phyloP scores from a whole-genome alignment of 257 asterid species.

The Sherardia arvensis region DNA sequence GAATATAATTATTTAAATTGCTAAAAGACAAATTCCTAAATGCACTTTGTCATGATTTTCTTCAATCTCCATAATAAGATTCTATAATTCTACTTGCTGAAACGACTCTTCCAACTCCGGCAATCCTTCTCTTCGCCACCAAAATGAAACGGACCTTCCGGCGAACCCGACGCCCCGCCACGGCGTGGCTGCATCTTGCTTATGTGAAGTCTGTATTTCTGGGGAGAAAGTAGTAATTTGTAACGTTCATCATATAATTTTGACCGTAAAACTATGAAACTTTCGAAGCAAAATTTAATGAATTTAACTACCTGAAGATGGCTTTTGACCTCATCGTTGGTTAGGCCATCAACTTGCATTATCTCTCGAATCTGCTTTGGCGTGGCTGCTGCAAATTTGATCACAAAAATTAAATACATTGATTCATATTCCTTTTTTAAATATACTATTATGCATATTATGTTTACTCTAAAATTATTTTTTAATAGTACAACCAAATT shows the following conservation, averaged over 20 bases:
- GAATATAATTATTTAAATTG: neutral
- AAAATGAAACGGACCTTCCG: conserved; percentile 48
- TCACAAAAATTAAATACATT: neutral
- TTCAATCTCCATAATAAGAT: conserved; percentile 41
- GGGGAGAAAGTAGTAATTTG: neutral
- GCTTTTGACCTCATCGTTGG: conserved; percentile 37
- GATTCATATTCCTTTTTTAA: too few relatives aligned
- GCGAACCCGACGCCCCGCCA: conserved; percentile 32
- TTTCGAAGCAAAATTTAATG: neutral
- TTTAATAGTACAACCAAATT: too few relatives aligned
- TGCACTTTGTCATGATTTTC: neutral
- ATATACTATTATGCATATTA: too few relatives aligned
- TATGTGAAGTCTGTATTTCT: conserved; percentile 62
- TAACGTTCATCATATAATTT: too few relatives aligned
- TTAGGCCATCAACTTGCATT: conserved; percentile 30
- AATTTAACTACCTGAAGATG: conserved; percentile 31
- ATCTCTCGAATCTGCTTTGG: conserved; percentile 38
- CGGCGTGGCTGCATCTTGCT: conserved; percentile 21
- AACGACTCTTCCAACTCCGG: conserved; percentile 21
- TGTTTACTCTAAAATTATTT: too few relatives aligned
- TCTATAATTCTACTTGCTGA: conserved; percentile 12
- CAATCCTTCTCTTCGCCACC: conserved; percentile 45
- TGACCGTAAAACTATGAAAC: neutral
- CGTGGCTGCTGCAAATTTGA: conserved; percentile 22
- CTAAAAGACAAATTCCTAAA: neutral